phyloP scores from a whole-genome alignment of 1,139 yeast species.

The Ashbya aceris region DNA sequence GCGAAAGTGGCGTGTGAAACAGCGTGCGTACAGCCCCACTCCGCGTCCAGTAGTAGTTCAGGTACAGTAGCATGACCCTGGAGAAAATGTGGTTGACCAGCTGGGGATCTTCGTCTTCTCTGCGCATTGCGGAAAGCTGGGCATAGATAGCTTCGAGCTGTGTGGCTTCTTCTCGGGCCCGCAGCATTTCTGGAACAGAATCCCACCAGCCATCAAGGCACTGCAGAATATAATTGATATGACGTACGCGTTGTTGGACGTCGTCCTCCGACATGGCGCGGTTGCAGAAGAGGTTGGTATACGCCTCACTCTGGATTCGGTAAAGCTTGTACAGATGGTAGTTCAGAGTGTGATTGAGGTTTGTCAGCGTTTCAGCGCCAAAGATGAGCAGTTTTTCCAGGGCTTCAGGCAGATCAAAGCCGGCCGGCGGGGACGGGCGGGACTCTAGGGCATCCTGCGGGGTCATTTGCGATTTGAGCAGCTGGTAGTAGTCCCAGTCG shows the following conservation, averaged over 20 bases:
- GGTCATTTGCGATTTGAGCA: not conserved
- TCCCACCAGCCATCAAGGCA: conserved; percentile 6
- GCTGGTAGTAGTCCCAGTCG: conserved; percentile 8
- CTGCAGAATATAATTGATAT: conserved; percentile 1
- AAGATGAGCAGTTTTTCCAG: not conserved
- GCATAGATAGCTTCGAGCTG: not conserved
- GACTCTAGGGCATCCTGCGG: not conserved
- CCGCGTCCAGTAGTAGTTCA: not conserved
- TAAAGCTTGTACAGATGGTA: conserved; percentile 5
- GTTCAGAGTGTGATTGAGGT: conserved; percentile 2
- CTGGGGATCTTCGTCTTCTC: conserved; percentile 1
- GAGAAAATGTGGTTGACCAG: not conserved
- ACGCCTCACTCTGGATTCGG: conserved; percentile 5
- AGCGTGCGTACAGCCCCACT: not conserved
- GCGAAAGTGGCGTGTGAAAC: not conserved
- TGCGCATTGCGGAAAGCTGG: not conserved
- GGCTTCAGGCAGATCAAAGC: not conserved
- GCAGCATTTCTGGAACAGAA: conserved; percentile 3
- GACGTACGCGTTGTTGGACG: not conserved
- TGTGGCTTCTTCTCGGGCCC: not conserved
- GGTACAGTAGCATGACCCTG: not conserved
- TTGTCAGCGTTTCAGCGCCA: not conserved
- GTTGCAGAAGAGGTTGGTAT: conserved; percentile 5
- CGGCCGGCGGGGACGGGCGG: conserved; percentile 1
- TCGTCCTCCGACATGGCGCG: conserved; percentile 1